Conservation (phyloP, 768 basidiomycete species). For the Suillus subluteus region DNA sequence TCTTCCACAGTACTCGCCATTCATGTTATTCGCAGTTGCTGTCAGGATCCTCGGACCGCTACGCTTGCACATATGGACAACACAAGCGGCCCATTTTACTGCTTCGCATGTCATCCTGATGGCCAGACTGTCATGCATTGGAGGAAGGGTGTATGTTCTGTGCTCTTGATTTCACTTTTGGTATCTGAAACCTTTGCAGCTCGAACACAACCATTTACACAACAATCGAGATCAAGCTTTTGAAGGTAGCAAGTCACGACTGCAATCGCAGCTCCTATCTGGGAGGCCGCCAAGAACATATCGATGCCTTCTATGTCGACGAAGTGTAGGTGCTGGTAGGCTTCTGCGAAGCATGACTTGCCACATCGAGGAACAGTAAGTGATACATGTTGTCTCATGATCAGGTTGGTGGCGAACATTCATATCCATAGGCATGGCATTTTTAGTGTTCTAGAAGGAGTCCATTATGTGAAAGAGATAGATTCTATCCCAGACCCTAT, state of each 20-base stretch:
- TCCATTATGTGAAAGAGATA: slow-evolving; percentile 8
- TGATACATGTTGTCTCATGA: neutral
- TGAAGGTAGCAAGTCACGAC: neutral
- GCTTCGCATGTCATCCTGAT: slow-evolving; percentile 4
- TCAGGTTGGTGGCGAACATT: neutral
- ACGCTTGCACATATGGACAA: slow-evolving; percentile 32
- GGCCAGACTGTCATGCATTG: slow-evolving; percentile 7
- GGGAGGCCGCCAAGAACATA: neutral
- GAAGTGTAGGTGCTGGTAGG: slow-evolving; percentile 2
- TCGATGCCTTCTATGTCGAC: slow-evolving; percentile 7
- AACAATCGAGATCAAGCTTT: slow-evolving; percentile 1
- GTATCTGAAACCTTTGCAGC: neutral
- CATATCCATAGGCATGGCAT: slow-evolving; percentile 2
- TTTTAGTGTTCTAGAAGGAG: neutral
- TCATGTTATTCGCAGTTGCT: slow-evolving; percentile 6
- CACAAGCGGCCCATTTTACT: neutral
- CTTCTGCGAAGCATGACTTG: slow-evolving; percentile 3
- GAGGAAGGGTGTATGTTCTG: slow-evolving; percentile 7
- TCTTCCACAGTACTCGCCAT: slow-evolving; percentile 5
- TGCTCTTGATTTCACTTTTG: neutral
- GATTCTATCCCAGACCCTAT: slow-evolving; percentile 5
- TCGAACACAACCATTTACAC: slow-evolving; percentile 8
- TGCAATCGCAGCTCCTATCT: slow-evolving; percentile 1
- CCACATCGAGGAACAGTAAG: slow-evolving; percentile 11
- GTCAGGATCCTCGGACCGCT: slow-evolving; percentile 24